Base-by-base conservation (phyloP, 345 rosid species). In the Citrus australasica region DNA sequence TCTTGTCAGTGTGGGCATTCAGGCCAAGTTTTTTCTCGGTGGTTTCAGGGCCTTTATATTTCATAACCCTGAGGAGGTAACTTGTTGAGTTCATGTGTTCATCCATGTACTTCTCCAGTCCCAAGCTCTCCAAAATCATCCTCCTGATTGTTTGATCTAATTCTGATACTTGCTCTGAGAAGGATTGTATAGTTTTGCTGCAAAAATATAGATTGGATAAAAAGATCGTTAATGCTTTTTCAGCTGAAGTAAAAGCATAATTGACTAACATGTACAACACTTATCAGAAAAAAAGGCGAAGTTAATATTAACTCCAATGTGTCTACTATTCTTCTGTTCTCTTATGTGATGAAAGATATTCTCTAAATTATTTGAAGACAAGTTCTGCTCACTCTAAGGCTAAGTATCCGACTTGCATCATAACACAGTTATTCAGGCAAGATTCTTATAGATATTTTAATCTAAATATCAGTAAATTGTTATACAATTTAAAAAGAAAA, bases 21-120 rank as follows among this genome's bases (percentile, higher is more conserved):
- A 88, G 72, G 2, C 92, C 94, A n/a, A 89, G 7, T 76, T 87
- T 80, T 0, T 84, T 85, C 30, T 89, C 91, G 32, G 78, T 73
- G 28, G 92, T 85, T 7, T 86, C 79, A 30, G 91, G 90, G 22
- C 84, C 92, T 81, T 75, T 84, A 74, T 91, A 91, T 62, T 88
- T 91, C 89, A 85, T 91, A 24, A 87, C 78, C 53, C 91, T 78
- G 1, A 89, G 79, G 64, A 91, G 90, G 79, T 89, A 88, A 40
- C 81, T 82, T 2, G 92, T 88, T 0, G 93, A 91, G 27, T 82
- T 56, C 75, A 91, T 83, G 83, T 91, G 91, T 63, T 91, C 91
- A n/a, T 88, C 88, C 68, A 91, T 55, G 81, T 89, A 80, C 17
- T 81, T 86, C 14, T 80, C 87, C 4, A 88, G 73, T 1, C 87